These are phyloP conservation scores for Saxophila tyrrhenica DNA, from an alignment of 495 filamentous ascomycete species.

Conservation along the genomic window DNA sequence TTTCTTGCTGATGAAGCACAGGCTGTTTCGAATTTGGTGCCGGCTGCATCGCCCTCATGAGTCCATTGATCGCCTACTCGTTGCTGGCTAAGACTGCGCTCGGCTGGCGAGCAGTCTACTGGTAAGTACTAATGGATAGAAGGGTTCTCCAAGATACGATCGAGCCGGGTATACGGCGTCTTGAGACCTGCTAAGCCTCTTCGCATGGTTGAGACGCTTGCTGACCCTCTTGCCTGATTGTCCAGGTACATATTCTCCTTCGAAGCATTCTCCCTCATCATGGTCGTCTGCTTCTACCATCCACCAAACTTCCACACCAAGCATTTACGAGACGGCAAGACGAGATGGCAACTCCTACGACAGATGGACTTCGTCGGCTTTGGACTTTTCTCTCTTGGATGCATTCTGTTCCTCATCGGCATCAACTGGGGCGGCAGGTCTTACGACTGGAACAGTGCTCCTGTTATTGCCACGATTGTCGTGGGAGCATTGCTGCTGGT, in stretches of 20 bases:
- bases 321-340: constrained; percentile 4
- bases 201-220: too few species aligned
- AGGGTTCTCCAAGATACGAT: too few species aligned
- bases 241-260: constrained; percentile 2
- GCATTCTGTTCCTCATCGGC: constrained; percentile 9
- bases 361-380: constrained; percentile 11
- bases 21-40: constrained; percentile 1
- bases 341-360: neutral
- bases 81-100: neutral
- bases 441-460: constrained; percentile 8
- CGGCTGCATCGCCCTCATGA: neutral
- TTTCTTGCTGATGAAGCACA: neutral
- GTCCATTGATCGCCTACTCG: constrained; percentile 8
- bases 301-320: constrained; percentile 13
- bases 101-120: constrained; percentile 8
- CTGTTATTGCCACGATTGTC: constrained; percentile 6
- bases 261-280: neutral
- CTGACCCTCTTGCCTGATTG: too few species aligned
- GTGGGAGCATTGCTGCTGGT: constrained; percentile 3
- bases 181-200: too few species aligned
- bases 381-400: constrained; percentile 1
- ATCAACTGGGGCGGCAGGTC: constrained; percentile 6
- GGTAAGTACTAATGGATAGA: too few species aligned
- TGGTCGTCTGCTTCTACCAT: constrained; percentile 6
- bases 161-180: too few species aligned